phyloP scores from a whole-genome alignment of 768 basidiomycete genomes.

The Kwoniella mangroviensis region DNA sequence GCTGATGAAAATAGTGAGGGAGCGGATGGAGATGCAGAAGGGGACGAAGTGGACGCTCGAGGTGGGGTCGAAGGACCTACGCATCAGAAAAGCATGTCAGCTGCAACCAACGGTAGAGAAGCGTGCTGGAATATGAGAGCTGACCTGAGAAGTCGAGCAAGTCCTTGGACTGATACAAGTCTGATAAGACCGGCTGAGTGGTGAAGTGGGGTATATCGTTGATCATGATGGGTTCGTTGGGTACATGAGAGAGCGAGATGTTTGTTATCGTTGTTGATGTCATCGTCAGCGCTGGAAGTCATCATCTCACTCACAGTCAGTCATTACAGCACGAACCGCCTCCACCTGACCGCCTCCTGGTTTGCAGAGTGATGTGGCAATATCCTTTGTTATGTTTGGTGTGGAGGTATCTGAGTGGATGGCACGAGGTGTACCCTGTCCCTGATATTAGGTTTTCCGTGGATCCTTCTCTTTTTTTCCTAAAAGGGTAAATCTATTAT shows the following conservation, averaged over 20 bases:
- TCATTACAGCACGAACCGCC: conserved; percentile 7
- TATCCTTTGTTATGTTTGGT: not conserved
- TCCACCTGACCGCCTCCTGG: not conserved
- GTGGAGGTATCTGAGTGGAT: not conserved
- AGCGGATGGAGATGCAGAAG: conserved; percentile 16
- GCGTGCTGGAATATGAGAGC: not conserved
- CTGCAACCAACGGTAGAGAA: not conserved
- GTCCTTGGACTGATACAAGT: conserved; percentile 44
- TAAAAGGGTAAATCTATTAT: conserved; percentile 8
- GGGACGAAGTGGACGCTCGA: conserved; percentile 9
- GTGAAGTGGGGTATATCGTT: conserved; percentile 39
- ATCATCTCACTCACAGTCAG: not conserved
- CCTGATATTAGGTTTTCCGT: too few species aligned
- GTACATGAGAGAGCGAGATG: not conserved
- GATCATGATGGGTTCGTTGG: not conserved
- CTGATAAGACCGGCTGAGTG: conserved; percentile 36
- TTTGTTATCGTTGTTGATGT: conserved; percentile 7
- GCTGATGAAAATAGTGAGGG: conserved; percentile 46
- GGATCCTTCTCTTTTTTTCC: not conserved
- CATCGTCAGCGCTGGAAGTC: conserved; percentile 6
- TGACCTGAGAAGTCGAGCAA: conserved; percentile 51
- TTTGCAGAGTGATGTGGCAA: conserved; percentile 6
- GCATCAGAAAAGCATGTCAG: conserved; percentile 8
- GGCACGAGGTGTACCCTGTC: conserved; percentile 8
- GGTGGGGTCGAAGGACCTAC: conserved; percentile 32